Evolutionary conservation across 805 yeast species (phyloP).

Genomic region (Starmerella bombicola): DNA sequence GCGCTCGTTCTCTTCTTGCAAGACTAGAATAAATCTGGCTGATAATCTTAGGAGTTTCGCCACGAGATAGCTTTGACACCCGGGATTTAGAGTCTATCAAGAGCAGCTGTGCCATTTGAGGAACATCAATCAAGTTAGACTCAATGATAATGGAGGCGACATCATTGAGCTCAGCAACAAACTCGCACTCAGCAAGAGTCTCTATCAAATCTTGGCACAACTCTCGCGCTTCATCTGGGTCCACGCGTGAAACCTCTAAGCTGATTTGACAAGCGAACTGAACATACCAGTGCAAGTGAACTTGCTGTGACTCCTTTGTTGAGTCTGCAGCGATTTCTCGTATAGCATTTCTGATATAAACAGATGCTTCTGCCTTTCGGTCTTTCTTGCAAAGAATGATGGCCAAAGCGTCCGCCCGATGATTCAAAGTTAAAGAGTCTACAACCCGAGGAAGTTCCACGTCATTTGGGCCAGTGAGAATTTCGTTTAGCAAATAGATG

Average conservation of each 20-base stretch:
- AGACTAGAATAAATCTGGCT: slow-evolving; percentile 8
- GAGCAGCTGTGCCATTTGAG: not conserved
- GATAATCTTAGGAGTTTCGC: slow-evolving; percentile 1
- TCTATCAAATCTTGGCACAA: slow-evolving; percentile 35
- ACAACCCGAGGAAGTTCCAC: slow-evolving; percentile 25
- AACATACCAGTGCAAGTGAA: slow-evolving; percentile 14
- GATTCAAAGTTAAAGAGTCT: slow-evolving; percentile 21
- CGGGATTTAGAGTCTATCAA: not conserved
- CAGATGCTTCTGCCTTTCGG: slow-evolving; percentile 25
- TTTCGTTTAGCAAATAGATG: slow-evolving; percentile 16
- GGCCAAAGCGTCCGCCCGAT: slow-evolving; percentile 24
- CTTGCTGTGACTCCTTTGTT: no score
- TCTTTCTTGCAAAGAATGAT: slow-evolving; percentile 21
- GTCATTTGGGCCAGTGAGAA: slow-evolving; percentile 25
- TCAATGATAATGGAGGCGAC: slow-evolving; percentile 2
- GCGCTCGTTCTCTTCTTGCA: slow-evolving; percentile 5
- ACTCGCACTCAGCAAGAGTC: slow-evolving; percentile 27
- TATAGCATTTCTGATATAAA: slow-evolving; percentile 24
- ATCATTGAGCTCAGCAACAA: not conserved
- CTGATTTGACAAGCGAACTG: slow-evolving; percentile 22
- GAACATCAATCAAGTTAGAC: not conserved
- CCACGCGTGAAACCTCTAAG: slow-evolving; percentile 8
- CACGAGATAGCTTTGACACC: not conserved
- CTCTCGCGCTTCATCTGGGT: slow-evolving; percentile 25
- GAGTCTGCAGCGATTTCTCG: slow-evolving; percentile 1